Base-by-base conservation (phyloP, 163 green algal species). In the Scenedesmus sp. region DNA sequence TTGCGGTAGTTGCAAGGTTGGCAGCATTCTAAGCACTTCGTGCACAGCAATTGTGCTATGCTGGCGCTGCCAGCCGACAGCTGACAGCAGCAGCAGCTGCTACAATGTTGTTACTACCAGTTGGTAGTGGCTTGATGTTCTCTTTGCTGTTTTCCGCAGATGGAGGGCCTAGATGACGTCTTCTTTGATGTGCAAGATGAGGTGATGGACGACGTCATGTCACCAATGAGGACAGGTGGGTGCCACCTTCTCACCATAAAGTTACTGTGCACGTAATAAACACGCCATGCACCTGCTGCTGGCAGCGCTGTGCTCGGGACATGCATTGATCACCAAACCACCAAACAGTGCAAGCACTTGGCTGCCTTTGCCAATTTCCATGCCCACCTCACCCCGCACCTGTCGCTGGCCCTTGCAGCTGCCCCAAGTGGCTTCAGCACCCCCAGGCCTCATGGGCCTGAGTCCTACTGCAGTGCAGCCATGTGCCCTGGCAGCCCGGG, bases 181-280 rank as follows among this genome's bases (percentile, higher is more conserved):
- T 91, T 91, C 74, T 85, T 91, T 85, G 87, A 91, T 64, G 87
- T 85, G 13, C 46, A 59, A 46, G 66, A 83, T 34, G 86, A 90
- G 26, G 64, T 90, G 62, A 64, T 90, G 70, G 66, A 90, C 59
- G 86, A 90, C 46, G 26, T 90, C 18, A 90, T 90, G 86, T 79
- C 70, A 79, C 70, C 70, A 6, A 52, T 52, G 70, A 79, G 70
- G 70, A 79, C 70, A 46, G 70, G 70, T 79, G 23, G 1, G 70
- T n/a, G 18, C 2, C 5, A 6, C 70, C 34, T 46, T 46, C 34
- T 46, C 34, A 46, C 34, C 34, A 46, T 46, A 46, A 46, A 46
- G 34, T 46, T 46, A 46, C 73, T 82, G 23, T 55, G 46, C 73
- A 82, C 73, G 9, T 87, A 26, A 20, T 26, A 54, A 86, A 62